Conservation (phyloP, 192 early-diverging fungal species). For the Umbelopsis sp. region DNA sequence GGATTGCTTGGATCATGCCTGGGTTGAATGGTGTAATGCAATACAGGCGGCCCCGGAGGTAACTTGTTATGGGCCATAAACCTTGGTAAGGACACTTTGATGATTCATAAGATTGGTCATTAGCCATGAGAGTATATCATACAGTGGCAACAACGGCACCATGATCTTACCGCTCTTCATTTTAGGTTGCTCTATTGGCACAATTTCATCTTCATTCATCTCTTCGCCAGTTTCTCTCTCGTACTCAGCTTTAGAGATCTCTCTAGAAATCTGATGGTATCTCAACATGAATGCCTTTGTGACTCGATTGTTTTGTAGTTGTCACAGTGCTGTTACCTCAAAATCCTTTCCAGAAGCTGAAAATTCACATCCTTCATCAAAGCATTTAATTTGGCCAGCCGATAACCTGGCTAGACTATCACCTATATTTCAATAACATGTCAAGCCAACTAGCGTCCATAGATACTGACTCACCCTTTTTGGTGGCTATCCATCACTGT, state of each 20-base stretch:
- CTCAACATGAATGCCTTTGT: not conserved
- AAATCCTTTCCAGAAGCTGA: slow-evolving; percentile 39
- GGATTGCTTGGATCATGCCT: slow-evolving; percentile 40
- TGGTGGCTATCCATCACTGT: slow-evolving; percentile 32
- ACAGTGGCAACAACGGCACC: not conserved
- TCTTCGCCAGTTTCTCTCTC: not conserved
- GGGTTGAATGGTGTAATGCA: slow-evolving; percentile 23
- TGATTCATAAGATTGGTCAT: not conserved
- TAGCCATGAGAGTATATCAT: not conserved
- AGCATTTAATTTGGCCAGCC: slow-evolving; percentile 7
- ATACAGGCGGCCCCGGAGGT: slow-evolving; percentile 1
- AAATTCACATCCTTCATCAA: slow-evolving; percentile 34
- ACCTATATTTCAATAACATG: too few species aligned
- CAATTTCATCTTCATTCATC: not conserved
- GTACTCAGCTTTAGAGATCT: not conserved
- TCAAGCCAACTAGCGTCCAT: too few species aligned
- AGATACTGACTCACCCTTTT: slow-evolving; percentile 34
- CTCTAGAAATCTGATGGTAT: not conserved
- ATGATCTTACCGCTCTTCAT: not conserved
- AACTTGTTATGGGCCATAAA: not conserved
- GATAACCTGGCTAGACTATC: not conserved
- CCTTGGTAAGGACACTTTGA: slow-evolving; percentile 13
- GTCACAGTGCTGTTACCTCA: slow-evolving; percentile 21
- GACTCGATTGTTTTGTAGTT: not conserved
- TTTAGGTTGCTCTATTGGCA: not conserved